Base-by-base conservation (phyloP, 805 yeast species). In the Hyphopichia homilentoma region DNA sequence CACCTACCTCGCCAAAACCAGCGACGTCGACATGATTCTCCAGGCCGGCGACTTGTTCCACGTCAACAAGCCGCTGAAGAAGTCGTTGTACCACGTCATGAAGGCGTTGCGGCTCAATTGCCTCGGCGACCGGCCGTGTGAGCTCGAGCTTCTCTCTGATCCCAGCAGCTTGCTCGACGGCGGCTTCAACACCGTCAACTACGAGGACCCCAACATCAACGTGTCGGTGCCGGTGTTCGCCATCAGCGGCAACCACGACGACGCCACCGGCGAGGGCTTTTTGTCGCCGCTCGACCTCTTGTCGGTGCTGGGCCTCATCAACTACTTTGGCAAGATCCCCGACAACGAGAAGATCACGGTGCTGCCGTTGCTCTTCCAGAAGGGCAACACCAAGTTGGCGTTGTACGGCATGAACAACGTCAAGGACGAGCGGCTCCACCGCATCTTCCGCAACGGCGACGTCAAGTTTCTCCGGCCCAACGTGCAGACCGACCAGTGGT, bases 21-120 rank as follows among this genome's bases (percentile, higher is more conserved):
- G 69, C 21, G 87, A 86, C 41, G 94, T 72, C 7, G 98, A 93
- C 58, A 79, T 89, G 85, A 74, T 93, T 4, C 52, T 93, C 3
- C 96, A 93, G 52, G 84, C 87, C 2, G 98, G 98, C 3, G 98
- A 93, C 54, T 62, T 93, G 30, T 93, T 93, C 63, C 97, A 93
- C 52, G 68, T 82, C 29, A 88, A 88, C 55, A 84, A 85, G 41
- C 98, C 98, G 0, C 70, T 86, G 4, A 85, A 89, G 59, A 84
- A 85, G 52, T 78, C 96, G 2, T 57, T 88, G 62, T 89, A 77
- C 54, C 87, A 87, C 43, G 96, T 87, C 2, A 76, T 87, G 65
- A 72, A 79, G 31, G 63, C 85, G 2, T 53, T 90, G 25, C 59
- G 97, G 29, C 57, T 69, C 38, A 70, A 76, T 21, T 88, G 97